Percentiles rank a stretch among this genome's conserved stretches.
Conservation (phyloP, 305 asterid genomes). For the Solanum hybrid region DNA sequence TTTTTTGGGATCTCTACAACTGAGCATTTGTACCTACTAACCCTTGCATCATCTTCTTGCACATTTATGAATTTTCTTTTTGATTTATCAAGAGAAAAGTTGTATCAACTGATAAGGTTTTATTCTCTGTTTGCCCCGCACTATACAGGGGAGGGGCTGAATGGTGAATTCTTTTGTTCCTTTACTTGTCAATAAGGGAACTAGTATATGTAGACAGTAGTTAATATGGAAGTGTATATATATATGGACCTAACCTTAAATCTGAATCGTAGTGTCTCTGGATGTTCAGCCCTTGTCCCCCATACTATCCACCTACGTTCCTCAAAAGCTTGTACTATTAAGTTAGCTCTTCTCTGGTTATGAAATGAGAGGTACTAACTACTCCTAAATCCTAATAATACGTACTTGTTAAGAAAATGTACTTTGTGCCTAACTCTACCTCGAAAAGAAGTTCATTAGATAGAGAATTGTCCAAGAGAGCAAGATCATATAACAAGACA, state of each 20-base stretch:
- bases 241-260: neutral
- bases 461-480: neutral
- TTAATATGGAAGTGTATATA: neutral
- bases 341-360: neutral
- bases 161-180: neutral
- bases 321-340: neutral
- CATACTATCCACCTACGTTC: neutral
- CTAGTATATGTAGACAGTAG: neutral
- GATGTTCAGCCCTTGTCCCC: neutral
- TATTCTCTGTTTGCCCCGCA: neutral
- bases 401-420: neutral
- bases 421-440: neutral
- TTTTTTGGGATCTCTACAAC: neutral
- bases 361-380: neutral
- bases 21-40: neutral
- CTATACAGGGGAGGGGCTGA: neutral
- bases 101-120: neutral
- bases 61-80: neutral
- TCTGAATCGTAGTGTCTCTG: neutral
- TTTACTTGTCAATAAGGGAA: neutral
- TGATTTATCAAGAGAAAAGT: neutral
- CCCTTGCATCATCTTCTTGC: neutral
- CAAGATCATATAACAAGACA: too few relatives aligned
- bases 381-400: neutral
- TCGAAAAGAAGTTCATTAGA: neutral